Evolutionary conservation across 305 asterid species (phyloP).

Genomic region (Fraxinus xanthoxyloides): DNA sequence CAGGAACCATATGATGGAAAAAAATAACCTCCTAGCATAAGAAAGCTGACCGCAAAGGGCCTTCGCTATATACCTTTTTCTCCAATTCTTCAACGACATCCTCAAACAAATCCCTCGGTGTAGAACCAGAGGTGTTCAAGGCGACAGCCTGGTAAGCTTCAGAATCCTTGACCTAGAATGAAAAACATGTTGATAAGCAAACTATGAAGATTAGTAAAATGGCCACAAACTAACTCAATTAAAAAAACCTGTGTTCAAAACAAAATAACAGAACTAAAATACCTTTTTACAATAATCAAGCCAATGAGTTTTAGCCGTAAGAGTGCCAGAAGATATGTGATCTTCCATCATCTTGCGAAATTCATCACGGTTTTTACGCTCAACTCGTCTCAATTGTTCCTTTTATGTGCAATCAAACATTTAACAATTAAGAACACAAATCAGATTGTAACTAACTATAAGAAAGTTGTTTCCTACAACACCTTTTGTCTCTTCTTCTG

Average conservation of each 20-base stretch:
- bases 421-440: constrained; percentile 19
- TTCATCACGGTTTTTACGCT: constrained; percentile 92
- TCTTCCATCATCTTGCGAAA: constrained; percentile 90
- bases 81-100: constrained; percentile 78
- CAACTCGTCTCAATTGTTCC: constrained; percentile 85
- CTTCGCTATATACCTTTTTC: constrained; percentile 51
- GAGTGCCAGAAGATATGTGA: constrained; percentile 69
- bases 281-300: constrained; percentile 86
- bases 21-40: not conserved
- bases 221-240: constrained; percentile 11
- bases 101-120: constrained; percentile 93
- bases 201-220: not conserved
- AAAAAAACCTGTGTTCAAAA: not conserved
- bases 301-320: constrained; percentile 91
- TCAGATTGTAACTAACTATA: constrained; percentile 15
- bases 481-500: constrained; percentile 85
- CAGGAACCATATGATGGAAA: not conserved
- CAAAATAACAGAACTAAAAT: constrained; percentile 15
- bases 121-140: constrained; percentile 78
- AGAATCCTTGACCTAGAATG: constrained; percentile 69
- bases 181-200: not conserved
- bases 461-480: constrained; percentile 13
- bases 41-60: not conserved
- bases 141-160: constrained; percentile 84
- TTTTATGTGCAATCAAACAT: constrained; percentile 24